Percentiles rank a stretch among this genome's conserved stretches.
These are phyloP conservation scores for Acaromyces ingoldii DNA, from an alignment of 1,284 basidiomycete species.

Conservation along the genomic window DNA sequence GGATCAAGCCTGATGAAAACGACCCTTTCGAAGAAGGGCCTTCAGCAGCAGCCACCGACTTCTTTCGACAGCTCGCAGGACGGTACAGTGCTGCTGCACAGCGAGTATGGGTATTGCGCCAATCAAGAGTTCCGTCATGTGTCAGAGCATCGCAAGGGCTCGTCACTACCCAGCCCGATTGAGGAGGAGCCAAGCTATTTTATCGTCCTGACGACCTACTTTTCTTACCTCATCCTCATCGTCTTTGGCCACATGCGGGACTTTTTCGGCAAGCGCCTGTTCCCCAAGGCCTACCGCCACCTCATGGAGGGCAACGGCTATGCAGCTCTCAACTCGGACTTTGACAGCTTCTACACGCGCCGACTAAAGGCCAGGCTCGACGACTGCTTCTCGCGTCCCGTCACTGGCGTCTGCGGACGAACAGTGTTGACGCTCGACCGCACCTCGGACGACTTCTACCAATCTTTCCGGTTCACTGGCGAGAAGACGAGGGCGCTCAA, in stretches of 20 bases:
- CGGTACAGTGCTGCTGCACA: slow-evolving; percentile 56
- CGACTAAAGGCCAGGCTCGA: slow-evolving; percentile 89
- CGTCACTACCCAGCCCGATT: slow-evolving; percentile 52
- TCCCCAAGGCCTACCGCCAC: slow-evolving; percentile 69
- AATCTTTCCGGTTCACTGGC: slow-evolving; percentile 73
- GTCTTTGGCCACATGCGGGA: slow-evolving; percentile 87
- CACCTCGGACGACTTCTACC: slow-evolving; percentile 73
- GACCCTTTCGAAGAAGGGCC: slow-evolving; percentile 14
- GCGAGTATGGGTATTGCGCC: slow-evolving; percentile 78
- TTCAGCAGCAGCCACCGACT: background rate
- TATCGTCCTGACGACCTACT: slow-evolving; percentile 83
- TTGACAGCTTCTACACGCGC: slow-evolving; percentile 98
- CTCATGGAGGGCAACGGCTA: slow-evolving; percentile 57
- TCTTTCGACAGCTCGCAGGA: slow-evolving; percentile 11
- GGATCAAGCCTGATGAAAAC: slow-evolving; percentile 16
- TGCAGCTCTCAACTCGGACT: slow-evolving; percentile 93
- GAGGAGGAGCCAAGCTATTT: slow-evolving; percentile 80
- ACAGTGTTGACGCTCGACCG: slow-evolving; percentile 85
- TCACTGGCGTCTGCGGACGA: slow-evolving; percentile 90
- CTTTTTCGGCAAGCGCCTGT: slow-evolving; percentile 84
- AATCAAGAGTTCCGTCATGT: slow-evolving; percentile 66
- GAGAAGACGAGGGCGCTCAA: slow-evolving; percentile 81
- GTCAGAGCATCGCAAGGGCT: slow-evolving; percentile 58
- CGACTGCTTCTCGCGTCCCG: slow-evolving; percentile 89
- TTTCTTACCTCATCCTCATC: slow-evolving; percentile 59